A percentile compares a stretch with the other conserved stretches of the same genome.
These are phyloP conservation scores for Odonthalia washingtoniensis DNA, from an alignment of 31 red algal genomes.

Conservation along the genomic window DNA sequence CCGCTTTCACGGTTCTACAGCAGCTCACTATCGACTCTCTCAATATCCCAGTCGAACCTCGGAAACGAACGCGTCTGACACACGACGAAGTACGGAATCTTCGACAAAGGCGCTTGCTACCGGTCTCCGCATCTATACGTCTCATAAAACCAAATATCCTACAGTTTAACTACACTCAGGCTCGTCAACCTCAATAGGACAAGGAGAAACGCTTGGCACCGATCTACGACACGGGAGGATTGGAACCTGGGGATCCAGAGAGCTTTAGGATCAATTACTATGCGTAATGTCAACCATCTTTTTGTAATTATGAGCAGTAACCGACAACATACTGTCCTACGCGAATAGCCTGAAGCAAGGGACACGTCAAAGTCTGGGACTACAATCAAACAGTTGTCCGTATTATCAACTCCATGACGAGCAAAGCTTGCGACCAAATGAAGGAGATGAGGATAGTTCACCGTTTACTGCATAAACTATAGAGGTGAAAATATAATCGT, in stretches of 20 bases:
- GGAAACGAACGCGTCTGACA: not conserved
- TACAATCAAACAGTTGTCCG: slow-evolving; percentile 40
- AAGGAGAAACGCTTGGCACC: slow-evolving; percentile 13
- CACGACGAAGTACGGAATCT: too few relatives aligned
- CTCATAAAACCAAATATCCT: too few relatives aligned
- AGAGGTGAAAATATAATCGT: not conserved
- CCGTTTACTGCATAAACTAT: not conserved
- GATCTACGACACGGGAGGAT: not conserved
- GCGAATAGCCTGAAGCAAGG: not conserved
- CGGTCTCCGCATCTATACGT: too few relatives aligned
- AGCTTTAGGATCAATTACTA: not conserved
- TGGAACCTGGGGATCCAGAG: slow-evolving; percentile 37
- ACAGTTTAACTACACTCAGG: not conserved
- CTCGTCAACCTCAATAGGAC: not conserved
- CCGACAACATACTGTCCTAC: not conserved
- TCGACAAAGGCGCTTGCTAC: too few relatives aligned
- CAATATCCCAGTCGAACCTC: slow-evolving; percentile 14
- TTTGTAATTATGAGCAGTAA: slow-evolving; percentile 8
- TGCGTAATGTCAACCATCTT: too few relatives aligned
- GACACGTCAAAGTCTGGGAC: not conserved
- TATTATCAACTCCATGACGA: slow-evolving; percentile 35
- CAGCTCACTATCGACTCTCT: not conserved
- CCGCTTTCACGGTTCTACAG: slow-evolving; percentile 13
- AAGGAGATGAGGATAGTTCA: not conserved
- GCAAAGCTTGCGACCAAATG: not conserved